These are phyloP conservation scores for Thalassia testudinum DNA, from an alignment of 116 monocot genomes.

Conservation along the genomic window DNA sequence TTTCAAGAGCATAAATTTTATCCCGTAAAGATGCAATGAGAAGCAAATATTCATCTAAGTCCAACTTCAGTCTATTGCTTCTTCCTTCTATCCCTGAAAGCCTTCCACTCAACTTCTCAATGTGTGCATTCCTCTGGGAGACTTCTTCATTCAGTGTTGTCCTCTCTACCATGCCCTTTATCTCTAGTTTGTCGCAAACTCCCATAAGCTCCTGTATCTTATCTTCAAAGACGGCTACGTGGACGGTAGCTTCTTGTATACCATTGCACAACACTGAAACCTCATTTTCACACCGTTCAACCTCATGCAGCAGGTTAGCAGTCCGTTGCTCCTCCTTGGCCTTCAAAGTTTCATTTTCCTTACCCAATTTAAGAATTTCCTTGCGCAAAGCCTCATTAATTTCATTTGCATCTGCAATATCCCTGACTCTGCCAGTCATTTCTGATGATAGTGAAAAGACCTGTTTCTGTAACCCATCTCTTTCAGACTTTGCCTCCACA, in stretches of 20 bases:
- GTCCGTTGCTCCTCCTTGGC: conserved; percentile 15
- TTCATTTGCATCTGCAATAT: conserved; percentile 17
- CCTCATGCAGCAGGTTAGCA: conserved; percentile 18
- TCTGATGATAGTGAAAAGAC: conserved; percentile 18
- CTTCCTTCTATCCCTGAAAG: conserved; percentile 19
- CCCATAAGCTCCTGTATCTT: conserved; percentile 33
- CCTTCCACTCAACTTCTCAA: conserved; percentile 16
- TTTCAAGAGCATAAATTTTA: conserved; percentile 27
- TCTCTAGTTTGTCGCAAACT: conserved; percentile 26
- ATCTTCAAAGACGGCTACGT: conserved; percentile 38
- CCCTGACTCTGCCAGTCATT: conserved; percentile 12
- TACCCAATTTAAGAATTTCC: conserved; percentile 13
- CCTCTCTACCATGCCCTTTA: conserved; percentile 19
- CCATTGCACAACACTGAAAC: conserved; percentile 23
- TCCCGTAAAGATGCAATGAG: conserved; percentile 20
- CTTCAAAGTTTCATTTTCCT: conserved; percentile 17
- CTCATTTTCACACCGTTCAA: conserved; percentile 31
- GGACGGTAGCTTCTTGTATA: conserved; percentile 18
- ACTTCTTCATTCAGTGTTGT: conserved; percentile 21
- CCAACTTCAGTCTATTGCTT: conserved; percentile 26
- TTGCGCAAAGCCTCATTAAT: conserved; percentile 13
- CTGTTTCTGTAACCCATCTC: conserved; percentile 27
- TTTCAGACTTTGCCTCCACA: conserved; percentile 24
- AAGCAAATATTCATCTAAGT: conserved; percentile 22
- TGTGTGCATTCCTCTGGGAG: conserved; percentile 3